Conservation (phyloP, 139 green algal genomes). For the Eudorina sp. region DNA sequence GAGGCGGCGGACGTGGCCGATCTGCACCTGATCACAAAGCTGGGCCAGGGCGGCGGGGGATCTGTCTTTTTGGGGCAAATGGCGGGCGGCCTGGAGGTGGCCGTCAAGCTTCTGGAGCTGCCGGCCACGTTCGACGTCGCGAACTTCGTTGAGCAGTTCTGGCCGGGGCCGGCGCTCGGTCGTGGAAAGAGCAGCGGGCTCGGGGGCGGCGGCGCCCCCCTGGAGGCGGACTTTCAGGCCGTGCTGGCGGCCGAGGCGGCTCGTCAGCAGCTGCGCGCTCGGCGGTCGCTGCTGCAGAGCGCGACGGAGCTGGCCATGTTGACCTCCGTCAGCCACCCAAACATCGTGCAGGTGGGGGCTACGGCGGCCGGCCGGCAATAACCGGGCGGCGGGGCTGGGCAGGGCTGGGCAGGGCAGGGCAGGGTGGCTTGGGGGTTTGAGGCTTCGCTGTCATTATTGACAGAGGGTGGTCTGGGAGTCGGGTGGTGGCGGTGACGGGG, state of each 20-base stretch:
- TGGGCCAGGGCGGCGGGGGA: constrained; percentile 6
- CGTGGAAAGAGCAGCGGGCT: neutral
- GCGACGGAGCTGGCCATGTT: constrained; percentile 40
- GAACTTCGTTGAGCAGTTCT: neutral
- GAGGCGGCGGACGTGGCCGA: neutral
- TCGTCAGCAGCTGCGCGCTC: constrained; percentile 14
- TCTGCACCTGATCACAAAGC: neutral
- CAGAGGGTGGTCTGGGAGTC: no score
- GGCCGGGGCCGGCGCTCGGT: neutral
- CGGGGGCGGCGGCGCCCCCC: neutral
- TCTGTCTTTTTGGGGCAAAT: constrained; percentile 4
- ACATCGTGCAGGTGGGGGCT: constrained; percentile 31
- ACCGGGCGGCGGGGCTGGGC: no score
- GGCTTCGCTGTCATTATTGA: no score
- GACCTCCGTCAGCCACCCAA: neutral
- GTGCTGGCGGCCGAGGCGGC: constrained; percentile 20
- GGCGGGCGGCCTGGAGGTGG: constrained; percentile 11
- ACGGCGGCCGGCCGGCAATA: no score
- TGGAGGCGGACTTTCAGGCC: neutral
- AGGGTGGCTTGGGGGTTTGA: no score
- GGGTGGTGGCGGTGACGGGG: no score
- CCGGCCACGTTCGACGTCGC: neutral
- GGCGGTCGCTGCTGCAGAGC: neutral
- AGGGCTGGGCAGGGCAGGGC: no score
- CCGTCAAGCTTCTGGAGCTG: constrained; percentile 30